Conservation (phyloP, 2,329 filamentous ascomycete genomes). For the Trichoderma gracile region DNA sequence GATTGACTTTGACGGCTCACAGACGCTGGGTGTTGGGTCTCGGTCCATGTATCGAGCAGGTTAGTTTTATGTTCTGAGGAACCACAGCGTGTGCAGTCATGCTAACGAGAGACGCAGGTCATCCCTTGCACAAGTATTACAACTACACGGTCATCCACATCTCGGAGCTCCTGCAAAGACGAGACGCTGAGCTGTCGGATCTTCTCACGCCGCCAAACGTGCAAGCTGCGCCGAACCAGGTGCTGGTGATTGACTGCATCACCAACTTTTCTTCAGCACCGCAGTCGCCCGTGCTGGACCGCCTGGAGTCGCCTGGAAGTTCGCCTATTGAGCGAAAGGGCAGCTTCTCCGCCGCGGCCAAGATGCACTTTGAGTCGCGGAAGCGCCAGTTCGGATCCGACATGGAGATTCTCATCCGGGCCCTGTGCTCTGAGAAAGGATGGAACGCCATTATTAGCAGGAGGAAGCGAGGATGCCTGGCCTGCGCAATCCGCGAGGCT, state of each 20-base stretch:
- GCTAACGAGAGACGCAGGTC: constrained; percentile 44
- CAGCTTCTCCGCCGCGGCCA: constrained; percentile 47
- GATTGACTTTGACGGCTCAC: constrained; percentile 52
- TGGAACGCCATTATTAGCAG: constrained; percentile 73
- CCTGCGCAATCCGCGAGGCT: constrained; percentile 74
- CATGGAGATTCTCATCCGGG: constrained; percentile 69
- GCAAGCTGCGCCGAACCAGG: constrained; percentile 39
- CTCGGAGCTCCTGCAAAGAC: constrained; percentile 54
- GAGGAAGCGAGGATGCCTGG: constrained; percentile 66
- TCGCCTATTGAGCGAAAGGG: constrained; percentile 39
- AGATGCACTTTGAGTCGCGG: constrained; percentile 59
- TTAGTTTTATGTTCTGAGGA: constrained; percentile 33
- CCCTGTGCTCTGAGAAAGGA: constrained; percentile 71
- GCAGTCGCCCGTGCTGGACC: constrained; percentile 50
- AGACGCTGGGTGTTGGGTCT: constrained; percentile 46
- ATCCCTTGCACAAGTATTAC: constrained; percentile 64
- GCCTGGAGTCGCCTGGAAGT: constrained; percentile 35
- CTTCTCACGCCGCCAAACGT: constrained; percentile 43
- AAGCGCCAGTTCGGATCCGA: constrained; percentile 63
- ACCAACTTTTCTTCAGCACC: constrained; percentile 52
- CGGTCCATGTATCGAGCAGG: constrained; percentile 52
- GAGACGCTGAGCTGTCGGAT: constrained; percentile 48
- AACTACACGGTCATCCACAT: constrained; percentile 62
- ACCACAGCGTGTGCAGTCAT: not conserved
- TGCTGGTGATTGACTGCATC: constrained; percentile 65